phyloP scores from a whole-genome alignment of 2,329 filamentous ascomycete genomes.

The Triangularia verruculosa region DNA sequence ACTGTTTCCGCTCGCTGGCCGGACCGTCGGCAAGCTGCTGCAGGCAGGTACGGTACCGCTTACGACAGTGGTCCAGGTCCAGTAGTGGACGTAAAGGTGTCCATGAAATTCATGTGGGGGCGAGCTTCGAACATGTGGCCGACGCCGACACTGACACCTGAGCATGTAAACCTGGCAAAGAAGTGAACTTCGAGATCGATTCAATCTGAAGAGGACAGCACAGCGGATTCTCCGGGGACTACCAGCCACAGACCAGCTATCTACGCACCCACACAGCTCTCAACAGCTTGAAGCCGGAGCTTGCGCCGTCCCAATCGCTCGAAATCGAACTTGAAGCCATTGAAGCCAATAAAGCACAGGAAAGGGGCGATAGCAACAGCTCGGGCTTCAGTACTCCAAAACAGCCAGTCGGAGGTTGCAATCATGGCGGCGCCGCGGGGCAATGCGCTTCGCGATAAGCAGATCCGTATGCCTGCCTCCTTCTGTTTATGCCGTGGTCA shows the following conservation, averaged over 20 bases:
- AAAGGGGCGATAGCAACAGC: not conserved
- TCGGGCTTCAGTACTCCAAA: not conserved
- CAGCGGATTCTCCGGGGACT: not conserved
- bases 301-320: not conserved
- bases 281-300: not conserved
- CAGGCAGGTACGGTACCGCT: not conserved
- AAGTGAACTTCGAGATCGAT: constrained; percentile 10
- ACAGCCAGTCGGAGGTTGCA: constrained; percentile 5
- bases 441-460: constrained; percentile 49
- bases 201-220: not conserved
- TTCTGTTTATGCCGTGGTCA: not conserved
- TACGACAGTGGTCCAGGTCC: not conserved
- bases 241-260: not conserved
- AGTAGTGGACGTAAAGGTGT: constrained; percentile 20
- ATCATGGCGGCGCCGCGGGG: constrained; percentile 47
- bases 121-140: constrained; percentile 21
- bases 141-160: constrained; percentile 13
- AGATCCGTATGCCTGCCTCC: constrained; percentile 41
- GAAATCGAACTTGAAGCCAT: not conserved
- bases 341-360: not conserved
- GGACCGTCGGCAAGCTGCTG: not conserved
- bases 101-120: constrained; percentile 22
- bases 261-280: not conserved
- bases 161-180: constrained; percentile 9
- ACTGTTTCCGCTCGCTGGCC: not conserved